Evolutionary conservation across 352 stramenopile genomes (phyloP), one percentile per base, ranked within the genome.

Genomic region (Blastocystis sp.): DNA sequence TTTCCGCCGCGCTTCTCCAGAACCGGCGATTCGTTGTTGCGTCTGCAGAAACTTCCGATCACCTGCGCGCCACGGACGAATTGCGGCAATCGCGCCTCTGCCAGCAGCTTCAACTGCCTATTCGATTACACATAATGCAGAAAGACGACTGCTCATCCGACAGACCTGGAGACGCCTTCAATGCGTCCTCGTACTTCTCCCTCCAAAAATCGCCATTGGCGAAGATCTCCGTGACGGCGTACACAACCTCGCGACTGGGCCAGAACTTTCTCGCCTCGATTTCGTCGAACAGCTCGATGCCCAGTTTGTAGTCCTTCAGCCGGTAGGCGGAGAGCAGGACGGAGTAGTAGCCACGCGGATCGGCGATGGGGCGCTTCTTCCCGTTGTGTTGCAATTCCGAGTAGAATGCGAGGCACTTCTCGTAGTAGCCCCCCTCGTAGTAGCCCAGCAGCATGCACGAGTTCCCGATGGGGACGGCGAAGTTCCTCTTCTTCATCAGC

Each of bases 261-360:
- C 61, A 84, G 40, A 61, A 66, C 9, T 69, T 45, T 1, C 28
- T 40, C 0, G 17, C 34, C 23, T 41, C 11, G 41, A 84, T 59
- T 10, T 41, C 10, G 0, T 38, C 17, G 60, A 53, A 84, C 5
- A 84, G n/a, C 7, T 28, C 65, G 7, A 84, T 28, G 2, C 67
- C 52, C 38, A 17, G 14, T n/a, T 5, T 38, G 52, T 84, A 84
- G 0, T 66, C 74, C 34, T 84, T 38, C 28, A 84, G 28, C 19
- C 66, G 45, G 43, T 84, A 69, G 4, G 74, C 74, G 19, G 56
- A 62, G 9, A 84, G 28, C 40, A 84, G 56, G 0, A 53, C n/a
- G 19, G 74, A 53, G 45, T 69, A 84, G 60, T 69, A 84, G 1
- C 74, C 74, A 1, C 74, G 74, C 10, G 74, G 74, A 67, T 84